Evolutionary conservation across 495 filamentous ascomycete species (phyloP).

Genomic region (Talaromyces wortmannii): DNA sequence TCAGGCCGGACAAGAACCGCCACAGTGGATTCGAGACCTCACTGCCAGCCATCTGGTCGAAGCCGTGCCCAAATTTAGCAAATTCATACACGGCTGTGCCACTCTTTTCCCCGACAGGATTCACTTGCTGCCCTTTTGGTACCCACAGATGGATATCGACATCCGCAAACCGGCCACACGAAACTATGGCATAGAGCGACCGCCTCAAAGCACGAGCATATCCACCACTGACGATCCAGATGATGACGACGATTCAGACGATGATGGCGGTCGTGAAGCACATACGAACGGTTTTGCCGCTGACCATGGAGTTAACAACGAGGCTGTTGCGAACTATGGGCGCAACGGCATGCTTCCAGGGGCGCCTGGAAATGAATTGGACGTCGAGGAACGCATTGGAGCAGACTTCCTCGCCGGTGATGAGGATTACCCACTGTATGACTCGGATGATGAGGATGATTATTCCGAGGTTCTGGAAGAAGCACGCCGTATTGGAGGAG

Average conservation of each 20-base stretch:
- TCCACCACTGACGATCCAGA: slow-evolving; percentile 70
- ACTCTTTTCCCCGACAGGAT: slow-evolving; percentile 82
- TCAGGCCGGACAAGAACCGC: slow-evolving; percentile 92
- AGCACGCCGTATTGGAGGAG: slow-evolving; percentile 63
- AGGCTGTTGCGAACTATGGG: slow-evolving; percentile 16
- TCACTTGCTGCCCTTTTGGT: slow-evolving; percentile 91
- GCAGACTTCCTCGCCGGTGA: slow-evolving; percentile 50
- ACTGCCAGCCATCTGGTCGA: slow-evolving; percentile 92
- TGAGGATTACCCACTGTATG: slow-evolving; percentile 80
- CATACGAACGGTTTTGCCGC: slow-evolving; percentile 8
- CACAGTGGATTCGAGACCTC: slow-evolving; percentile 90
- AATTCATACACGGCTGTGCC: slow-evolving; percentile 95
- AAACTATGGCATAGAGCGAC: slow-evolving; percentile 81
- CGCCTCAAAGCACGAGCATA: slow-evolving; percentile 61
- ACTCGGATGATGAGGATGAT: slow-evolving; percentile 78
- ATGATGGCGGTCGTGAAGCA: slow-evolving; percentile 19
- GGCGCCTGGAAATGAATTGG: slow-evolving; percentile 47
- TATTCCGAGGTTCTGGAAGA: slow-evolving; percentile 65
- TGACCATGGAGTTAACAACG: slow-evolving; percentile 2
- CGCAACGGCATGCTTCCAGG: slow-evolving; percentile 19
- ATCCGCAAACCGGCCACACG: slow-evolving; percentile 88
- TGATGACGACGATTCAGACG: slow-evolving; percentile 56
- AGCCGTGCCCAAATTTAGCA: slow-evolving; percentile 97
- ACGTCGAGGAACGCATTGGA: slow-evolving; percentile 70
- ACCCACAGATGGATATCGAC: slow-evolving; percentile 96